These are phyloP conservation scores for Aureobasidium sp. DNA, from an alignment of 2,329 filamentous ascomycete species.

Conservation along the genomic window DNA sequence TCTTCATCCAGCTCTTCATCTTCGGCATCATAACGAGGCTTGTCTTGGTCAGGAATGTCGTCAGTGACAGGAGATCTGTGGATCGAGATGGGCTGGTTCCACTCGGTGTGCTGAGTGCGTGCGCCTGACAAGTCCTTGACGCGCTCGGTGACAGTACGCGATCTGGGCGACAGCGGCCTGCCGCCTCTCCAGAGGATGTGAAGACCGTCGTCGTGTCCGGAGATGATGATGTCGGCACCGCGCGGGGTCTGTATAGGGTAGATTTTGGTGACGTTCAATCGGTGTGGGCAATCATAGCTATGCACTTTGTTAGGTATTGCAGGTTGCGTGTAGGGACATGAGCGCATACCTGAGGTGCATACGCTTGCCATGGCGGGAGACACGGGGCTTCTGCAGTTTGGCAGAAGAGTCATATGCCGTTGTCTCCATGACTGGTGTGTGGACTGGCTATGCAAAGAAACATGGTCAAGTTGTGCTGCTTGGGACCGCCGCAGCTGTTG, in stretches of 20 bases:
- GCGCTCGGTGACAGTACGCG: slow-evolving; percentile 9
- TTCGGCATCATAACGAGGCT: slow-evolving; percentile 35
- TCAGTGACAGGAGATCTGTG: background rate
- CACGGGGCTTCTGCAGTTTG: slow-evolving; percentile 16
- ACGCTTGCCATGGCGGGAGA: slow-evolving; percentile 20
- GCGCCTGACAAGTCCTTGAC: background rate
- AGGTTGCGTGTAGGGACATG: background rate
- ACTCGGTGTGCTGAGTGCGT: background rate
- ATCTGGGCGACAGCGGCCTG: slow-evolving; percentile 24
- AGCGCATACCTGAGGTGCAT: slow-evolving; percentile 27
- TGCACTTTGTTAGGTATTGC: background rate
- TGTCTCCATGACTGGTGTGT: background rate
- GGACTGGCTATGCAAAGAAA: slow-evolving; percentile 2
- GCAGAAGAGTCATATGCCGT: background rate
- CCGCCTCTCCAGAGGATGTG: slow-evolving; percentile 56
- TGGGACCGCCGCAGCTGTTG: slow-evolving; percentile 2
- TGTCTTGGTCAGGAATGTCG: background rate
- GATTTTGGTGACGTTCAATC: slow-evolving; percentile 48
- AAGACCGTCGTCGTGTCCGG: slow-evolving; percentile 52
- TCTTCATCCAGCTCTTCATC: slow-evolving; percentile 54
- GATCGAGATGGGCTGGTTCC: slow-evolving; percentile 3
- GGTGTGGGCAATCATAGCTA: slow-evolving; percentile 56
- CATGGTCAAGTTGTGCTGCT: background rate
- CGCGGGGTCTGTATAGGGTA: slow-evolving; percentile 55
- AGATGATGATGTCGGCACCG: slow-evolving; percentile 55